These are phyloP conservation scores for Penicillium sp. DNA, from an alignment of 2,329 filamentous ascomycete genomes.

Conservation along the genomic window DNA sequence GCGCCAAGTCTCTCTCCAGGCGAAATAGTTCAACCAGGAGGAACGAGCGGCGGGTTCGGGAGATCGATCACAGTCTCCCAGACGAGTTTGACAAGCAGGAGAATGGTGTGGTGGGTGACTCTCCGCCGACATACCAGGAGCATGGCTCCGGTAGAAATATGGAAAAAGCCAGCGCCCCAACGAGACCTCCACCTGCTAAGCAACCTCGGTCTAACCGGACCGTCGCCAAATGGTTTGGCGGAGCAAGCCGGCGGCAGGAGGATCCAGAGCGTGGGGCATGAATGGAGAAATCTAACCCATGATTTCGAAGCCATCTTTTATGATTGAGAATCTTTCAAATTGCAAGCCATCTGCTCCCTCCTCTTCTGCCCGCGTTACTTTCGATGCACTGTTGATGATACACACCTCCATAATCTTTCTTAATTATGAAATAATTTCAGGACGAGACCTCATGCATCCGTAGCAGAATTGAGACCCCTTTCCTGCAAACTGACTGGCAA, in stretches of 20 bases:
- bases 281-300: not conserved
- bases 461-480: slow-evolving; percentile 46
- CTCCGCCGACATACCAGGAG: slow-evolving; percentile 23
- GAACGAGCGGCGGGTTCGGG: slow-evolving; percentile 6
- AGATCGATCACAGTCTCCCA: slow-evolving; percentile 33
- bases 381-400: not conserved
- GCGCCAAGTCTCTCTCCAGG: slow-evolving; percentile 29
- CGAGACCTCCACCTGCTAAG: slow-evolving; percentile 26
- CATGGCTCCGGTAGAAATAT: slow-evolving; percentile 13
- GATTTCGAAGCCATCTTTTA: not conserved
- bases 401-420: not conserved
- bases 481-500: slow-evolving; percentile 47
- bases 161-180: slow-evolving; percentile 13
- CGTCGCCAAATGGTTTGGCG: slow-evolving; percentile 32
- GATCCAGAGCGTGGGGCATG: slow-evolving; percentile 31
- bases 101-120: slow-evolving; percentile 25
- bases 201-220: slow-evolving; percentile 25
- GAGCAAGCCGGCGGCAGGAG: slow-evolving; percentile 23
- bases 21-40: slow-evolving; percentile 14
- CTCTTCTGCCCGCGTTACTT: not conserved
- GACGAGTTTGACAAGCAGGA: slow-evolving; percentile 41
- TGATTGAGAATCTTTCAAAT: not conserved
- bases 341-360: not conserved
- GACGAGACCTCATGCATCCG: slow-evolving; percentile 45
- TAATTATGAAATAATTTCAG: slow-evolving; percentile 25